Base-by-base conservation (phyloP, 345 rosid species). In the Diplotaxis tenuifolia region DNA sequence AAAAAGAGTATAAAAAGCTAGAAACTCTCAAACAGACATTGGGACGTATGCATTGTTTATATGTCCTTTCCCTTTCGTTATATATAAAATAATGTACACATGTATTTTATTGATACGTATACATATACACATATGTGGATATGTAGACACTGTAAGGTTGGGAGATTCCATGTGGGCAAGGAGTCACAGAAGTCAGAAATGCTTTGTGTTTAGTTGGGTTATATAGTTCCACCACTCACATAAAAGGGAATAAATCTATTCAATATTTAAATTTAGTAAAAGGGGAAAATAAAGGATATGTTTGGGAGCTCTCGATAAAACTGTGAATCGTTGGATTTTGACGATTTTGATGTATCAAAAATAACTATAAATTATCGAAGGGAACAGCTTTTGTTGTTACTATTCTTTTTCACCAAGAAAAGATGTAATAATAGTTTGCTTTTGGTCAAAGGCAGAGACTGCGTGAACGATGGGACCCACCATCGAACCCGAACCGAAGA, bases 401-500 rank as follows among this genome's bases (percentile, higher is more conserved):
- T 62, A 63, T 62, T 16, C n/a, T 20, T 18, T 36, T 27, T 19
- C 19, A 6, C 27, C 19, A 45, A n/a, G 25, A 42, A 63, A 63
- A 56, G 70, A 32, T 64, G 79, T 56, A 76, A 76, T 70, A 64
- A 76, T 76, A 63, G 71, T 66, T 70, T 70, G 25, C 79, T 76
- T 76, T 76, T 76, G 79, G 79, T 76, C 79, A 76, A 76, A 76
- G 79, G 79, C 61, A 57, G 66, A 76, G 71, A 64, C 79, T 76
- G 71, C 66, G 71, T 63, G 60, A 56, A 32, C 27, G 9, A 11
- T 14, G 75, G 75, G 79, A 64, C 75, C 71, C 22, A 63, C 71
- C 22, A 63, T 1, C 3, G 1, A 9, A 57, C 71, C 53, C 54
- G 7, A 76, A 65, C 75, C 66, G 61, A 76, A 32, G 75, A 76